Percentiles rank a stretch among this genome's conserved stretches.
Evolutionary conservation across 768 basidiomycete species (phyloP).

Genomic region (Lactarius hatsudake): DNA sequence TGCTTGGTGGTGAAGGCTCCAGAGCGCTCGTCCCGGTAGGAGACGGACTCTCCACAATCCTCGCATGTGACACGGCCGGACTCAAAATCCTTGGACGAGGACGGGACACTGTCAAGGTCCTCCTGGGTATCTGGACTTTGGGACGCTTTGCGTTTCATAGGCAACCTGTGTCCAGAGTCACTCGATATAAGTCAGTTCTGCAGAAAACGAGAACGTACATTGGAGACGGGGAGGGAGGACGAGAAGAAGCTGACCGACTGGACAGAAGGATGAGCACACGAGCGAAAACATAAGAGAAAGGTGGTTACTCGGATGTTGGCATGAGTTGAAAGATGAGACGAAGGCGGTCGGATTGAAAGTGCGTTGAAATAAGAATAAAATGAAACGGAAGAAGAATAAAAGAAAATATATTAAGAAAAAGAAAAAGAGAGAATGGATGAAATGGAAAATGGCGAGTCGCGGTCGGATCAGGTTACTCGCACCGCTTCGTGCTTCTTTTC

Average conservation of each 20-base stretch:
- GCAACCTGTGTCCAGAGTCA: not conserved
- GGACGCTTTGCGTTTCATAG: constrained; percentile 16
- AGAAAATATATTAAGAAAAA: not conserved
- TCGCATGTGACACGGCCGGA: constrained; percentile 65
- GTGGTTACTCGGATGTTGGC: constrained; percentile 20
- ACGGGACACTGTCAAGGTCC: constrained; percentile 4
- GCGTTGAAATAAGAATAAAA: constrained; percentile 6
- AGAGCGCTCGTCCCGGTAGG: constrained; percentile 62
- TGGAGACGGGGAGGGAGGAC: constrained; percentile 7
- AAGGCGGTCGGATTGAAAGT: not conserved
- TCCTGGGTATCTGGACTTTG: constrained; percentile 1
- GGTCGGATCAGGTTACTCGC: constrained; percentile 2
- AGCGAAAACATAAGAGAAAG: not conserved
- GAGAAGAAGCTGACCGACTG: constrained; percentile 5
- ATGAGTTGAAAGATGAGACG: not conserved
- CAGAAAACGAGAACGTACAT: constrained; percentile 1
- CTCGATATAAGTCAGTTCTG: fast-evolving
- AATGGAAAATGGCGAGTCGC: not conserved
- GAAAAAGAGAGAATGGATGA: no score
- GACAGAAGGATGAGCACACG: not conserved
- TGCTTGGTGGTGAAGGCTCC: constrained; percentile 64
- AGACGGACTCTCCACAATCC: constrained; percentile 56
- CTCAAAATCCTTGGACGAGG: constrained; percentile 50
- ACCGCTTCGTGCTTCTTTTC: not conserved
- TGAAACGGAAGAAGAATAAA: not conserved